These are phyloP conservation scores for Leishmania braziliensis DNA, from an alignment of 208 protist species.

Conservation along the genomic window DNA sequence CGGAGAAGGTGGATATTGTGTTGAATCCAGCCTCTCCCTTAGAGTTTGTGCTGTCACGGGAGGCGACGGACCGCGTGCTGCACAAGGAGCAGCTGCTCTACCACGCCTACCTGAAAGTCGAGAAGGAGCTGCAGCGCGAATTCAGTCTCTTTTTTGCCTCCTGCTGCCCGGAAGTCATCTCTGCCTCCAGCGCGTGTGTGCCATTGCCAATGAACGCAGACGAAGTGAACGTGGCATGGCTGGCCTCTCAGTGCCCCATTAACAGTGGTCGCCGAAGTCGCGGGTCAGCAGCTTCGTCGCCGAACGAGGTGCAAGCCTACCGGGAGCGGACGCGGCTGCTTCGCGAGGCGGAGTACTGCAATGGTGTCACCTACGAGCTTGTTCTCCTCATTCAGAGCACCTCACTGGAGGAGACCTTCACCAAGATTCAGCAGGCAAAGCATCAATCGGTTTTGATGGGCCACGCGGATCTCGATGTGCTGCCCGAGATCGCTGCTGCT, in stretches of 20 bases:
- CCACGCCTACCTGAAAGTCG: conserved; percentile 71
- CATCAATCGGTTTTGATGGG: conserved; percentile 66
- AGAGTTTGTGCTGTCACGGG: conserved; percentile 85
- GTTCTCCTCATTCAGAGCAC: conserved; percentile 76
- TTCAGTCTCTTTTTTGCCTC: conserved; percentile 68
- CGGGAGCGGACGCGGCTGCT: conserved; percentile 42
- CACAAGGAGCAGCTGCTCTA: conserved; percentile 73
- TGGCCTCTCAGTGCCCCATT: conserved; percentile 18
- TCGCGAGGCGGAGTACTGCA: conserved; percentile 57
- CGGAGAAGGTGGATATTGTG: conserved; percentile 85
- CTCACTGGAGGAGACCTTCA: conserved; percentile 55
- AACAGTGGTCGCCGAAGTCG: background rate
- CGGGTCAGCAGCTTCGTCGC: background rate
- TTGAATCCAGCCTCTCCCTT: conserved; percentile 83
- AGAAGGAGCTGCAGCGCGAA: conserved; percentile 76
- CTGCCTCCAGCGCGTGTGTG: conserved; percentile 74
- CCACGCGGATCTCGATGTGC: conserved; percentile 76
- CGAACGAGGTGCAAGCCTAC: conserved; percentile 46
- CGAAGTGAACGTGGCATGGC: conserved; percentile 21
- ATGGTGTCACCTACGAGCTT: conserved; percentile 63
- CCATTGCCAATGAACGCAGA: conserved; percentile 46
- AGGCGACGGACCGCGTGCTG: conserved; percentile 79
- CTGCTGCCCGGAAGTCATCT: conserved; percentile 69
- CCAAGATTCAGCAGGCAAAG: conserved; percentile 63
- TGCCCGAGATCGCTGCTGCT: conserved; percentile 63